Evolutionary conservation across 257 asterid genomes (phyloP), one percentile per base, ranked within the genome.

Genomic region (Penstemon eatonii): DNA sequence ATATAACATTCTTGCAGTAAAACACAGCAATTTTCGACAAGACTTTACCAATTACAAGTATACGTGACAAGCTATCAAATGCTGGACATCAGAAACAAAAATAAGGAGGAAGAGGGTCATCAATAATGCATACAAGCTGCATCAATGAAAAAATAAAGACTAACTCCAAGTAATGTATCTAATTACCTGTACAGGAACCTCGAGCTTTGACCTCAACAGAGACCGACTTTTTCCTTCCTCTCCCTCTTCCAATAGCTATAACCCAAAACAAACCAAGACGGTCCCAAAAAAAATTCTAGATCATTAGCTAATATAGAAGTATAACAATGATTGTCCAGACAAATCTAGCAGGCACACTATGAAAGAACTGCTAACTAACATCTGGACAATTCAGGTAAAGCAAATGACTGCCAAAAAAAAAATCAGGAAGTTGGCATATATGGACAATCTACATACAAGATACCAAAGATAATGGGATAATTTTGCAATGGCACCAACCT

Each of bases 111-210:
- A 44, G 70, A 38, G 19, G 40, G 11, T 65, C 46, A 25, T 10
- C 40, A 33, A 38, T 5, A 50, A 68, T 36, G 63, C 37, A 69
- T 69, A 66, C 42, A 65, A 60, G 56, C 58, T 39, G 43, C 70
- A 60, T 42, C 6, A 38, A 50, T 60, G 70, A 71, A 75, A 50
- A 65, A 18, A 44, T 41, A 67, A 50, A 55, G 65, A 40, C 3
- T 9, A 63, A 63, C 41, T 57, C 19, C 42, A 44, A 46, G 71
- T 50, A 56, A 38, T 69, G 56, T 19, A 61, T 39, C 46, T 72
- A 77, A 73, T 73, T 78, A 94, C 99, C 97, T 94, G 99, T 73
- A 91, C 99, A 37, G 99, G 96, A 58, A 87, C 94, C 76, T 94
- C 99, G 72, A 91, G 92, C 77, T 94, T 94, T 75, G 96, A 81